Base-by-base conservation (phyloP, 2,329 filamentous ascomycete genomes). In the Anthostomella pinea region DNA sequence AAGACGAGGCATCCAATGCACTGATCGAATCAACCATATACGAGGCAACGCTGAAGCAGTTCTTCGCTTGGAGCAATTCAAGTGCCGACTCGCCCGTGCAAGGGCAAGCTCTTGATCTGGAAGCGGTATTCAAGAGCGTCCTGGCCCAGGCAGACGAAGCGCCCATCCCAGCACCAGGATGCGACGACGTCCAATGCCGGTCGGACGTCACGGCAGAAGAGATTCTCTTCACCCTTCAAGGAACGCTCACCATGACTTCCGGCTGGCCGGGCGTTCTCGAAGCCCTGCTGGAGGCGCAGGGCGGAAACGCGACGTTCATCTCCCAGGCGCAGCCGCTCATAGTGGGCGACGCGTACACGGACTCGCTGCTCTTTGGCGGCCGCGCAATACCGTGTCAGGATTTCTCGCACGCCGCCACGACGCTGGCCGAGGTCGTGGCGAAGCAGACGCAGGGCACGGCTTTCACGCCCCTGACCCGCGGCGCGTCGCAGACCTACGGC, bases 371-470 rank as follows among this genome's bases (percentile, higher is more conserved):
- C 1, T 53, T 49, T 30, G 46, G 56, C 9, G 56, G 54, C 14
- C 50, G 57, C 2, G 60, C 60, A 6, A 60, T 67, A 40, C 54
- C 52, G 8, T 67, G 65, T 47, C 59, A 61, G 21, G 65, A 68
- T 51, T 66, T 63, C 59, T 35, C 48, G 29, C 52, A 53, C 39
- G 49, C 37, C 8, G 43, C 53, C 2, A 35, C n/a, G 3, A 32
- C 37, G 1, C 40, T 62, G 8, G 43, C 55, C 25, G 46, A 50
- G 30, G 28, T 65, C 0, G 34, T 48, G 4, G 48, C 51, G 11
- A 59, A 62, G 33, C 46, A 52, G 23, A 43, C 42, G 0, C 51
- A 66, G 16, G 58, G 53, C 10, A 42, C 39, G 6, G 39, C 46
- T n/a, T 56, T 64, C 38, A 46, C 51, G 3, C 65, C 66, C 0